These are phyloP conservation scores for Solanum medicagineum DNA, from an alignment of 257 asterid species.

Conservation along the genomic window DNA sequence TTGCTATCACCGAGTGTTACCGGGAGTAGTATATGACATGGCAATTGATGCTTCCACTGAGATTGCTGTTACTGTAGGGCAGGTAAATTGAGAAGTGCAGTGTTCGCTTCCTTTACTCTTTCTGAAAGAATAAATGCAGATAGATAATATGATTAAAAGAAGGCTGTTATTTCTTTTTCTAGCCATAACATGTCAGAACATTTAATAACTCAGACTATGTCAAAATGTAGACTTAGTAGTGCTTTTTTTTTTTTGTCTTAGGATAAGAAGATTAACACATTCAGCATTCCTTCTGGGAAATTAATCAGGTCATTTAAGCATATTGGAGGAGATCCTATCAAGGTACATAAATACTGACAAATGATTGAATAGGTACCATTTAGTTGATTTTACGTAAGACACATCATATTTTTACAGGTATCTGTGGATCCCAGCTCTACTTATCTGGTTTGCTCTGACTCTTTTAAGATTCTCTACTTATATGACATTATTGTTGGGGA, in stretches of 20 bases:
- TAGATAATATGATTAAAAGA: background rate
- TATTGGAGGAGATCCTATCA: conserved; percentile 40
- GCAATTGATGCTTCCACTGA: conserved; percentile 26
- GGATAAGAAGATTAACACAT: conserved; percentile 49
- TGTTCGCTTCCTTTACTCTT: background rate
- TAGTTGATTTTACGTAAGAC: background rate
- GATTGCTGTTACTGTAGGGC: conserved; percentile 35
- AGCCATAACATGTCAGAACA: background rate
- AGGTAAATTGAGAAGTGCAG: conserved; percentile 22
- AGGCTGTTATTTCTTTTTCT: background rate
- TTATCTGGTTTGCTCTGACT: conserved; percentile 46
- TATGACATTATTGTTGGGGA: conserved; percentile 45
- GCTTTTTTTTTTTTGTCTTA: background rate
- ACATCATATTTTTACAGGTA: conserved; percentile 28
- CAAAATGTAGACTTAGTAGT: background rate
- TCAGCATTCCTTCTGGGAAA: conserved; percentile 37
- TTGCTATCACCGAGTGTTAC: conserved; percentile 17
- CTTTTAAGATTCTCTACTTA: conserved; percentile 41
- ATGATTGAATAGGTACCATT: background rate
- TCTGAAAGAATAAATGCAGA: background rate
- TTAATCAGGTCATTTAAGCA: conserved; percentile 43
- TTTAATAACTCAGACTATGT: background rate
- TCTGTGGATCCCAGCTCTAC: conserved; percentile 47
- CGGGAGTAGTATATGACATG: conserved; percentile 34
- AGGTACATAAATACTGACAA: conserved; percentile 26